Evolutionary conservation across 768 basidiomycete species (phyloP).

Genomic region (Amanita phalloides): DNA sequence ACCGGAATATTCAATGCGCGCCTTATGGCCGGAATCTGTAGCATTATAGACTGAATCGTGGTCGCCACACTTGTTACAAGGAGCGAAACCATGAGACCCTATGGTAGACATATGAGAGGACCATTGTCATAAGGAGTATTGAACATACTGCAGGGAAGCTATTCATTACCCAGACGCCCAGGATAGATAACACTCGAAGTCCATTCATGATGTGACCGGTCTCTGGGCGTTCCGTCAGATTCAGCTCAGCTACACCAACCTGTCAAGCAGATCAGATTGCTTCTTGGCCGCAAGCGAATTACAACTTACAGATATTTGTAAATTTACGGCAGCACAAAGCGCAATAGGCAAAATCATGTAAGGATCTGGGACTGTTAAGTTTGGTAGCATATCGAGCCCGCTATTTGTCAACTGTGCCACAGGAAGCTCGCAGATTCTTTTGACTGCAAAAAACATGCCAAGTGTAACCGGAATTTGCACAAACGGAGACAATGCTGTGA

Average conservation of each 20-base stretch:
- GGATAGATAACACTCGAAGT: slow-evolving; percentile 47
- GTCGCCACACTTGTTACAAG: slow-evolving; percentile 31
- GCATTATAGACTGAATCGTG: slow-evolving; percentile 35
- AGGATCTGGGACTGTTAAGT: slow-evolving; percentile 74
- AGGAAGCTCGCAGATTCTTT: slow-evolving; percentile 58
- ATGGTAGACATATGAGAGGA: background rate
- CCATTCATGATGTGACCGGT: slow-evolving; percentile 61
- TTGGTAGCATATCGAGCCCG: slow-evolving; percentile 62
- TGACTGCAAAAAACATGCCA: slow-evolving; percentile 76
- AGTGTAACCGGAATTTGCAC: slow-evolving; percentile 71
- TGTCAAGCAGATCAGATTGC: slow-evolving; percentile 9
- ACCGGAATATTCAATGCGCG: slow-evolving; percentile 25
- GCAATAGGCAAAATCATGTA: slow-evolving; percentile 58
- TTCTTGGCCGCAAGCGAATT: background rate
- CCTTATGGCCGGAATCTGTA: slow-evolving; percentile 35
- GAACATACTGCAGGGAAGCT: slow-evolving; percentile 56
- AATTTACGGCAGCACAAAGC: slow-evolving; percentile 49
- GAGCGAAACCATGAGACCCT: slow-evolving; percentile 34
- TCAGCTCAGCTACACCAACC: slow-evolving; percentile 42
- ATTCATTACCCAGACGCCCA: slow-evolving; percentile 33
- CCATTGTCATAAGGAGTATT: background rate
- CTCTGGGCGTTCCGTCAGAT: slow-evolving; percentile 38
- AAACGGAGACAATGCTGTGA: slow-evolving; percentile 39
- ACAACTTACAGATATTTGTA: slow-evolving; percentile 32
- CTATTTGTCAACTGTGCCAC: slow-evolving; percentile 68